Evolutionary conservation across 2,329 filamentous ascomycete genomes (phyloP), one percentile per base, ranked within the genome.

Genomic region (Amylocarpus encephaloides): DNA sequence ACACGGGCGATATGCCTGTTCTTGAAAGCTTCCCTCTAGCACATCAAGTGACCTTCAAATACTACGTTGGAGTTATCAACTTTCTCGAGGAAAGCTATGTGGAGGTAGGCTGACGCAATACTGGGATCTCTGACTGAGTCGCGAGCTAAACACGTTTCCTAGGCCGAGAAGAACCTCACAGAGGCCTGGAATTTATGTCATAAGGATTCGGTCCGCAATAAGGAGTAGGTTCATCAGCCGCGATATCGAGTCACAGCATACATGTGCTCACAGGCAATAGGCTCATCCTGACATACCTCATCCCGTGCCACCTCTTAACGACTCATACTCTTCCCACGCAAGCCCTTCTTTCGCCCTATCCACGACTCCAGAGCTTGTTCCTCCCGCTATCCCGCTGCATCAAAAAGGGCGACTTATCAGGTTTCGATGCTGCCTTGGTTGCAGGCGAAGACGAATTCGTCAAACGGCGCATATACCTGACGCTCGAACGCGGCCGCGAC

Each of bases 11-110:
- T 62, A 85, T 98, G 72, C 93, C 93, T 0, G 73, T 79, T 0
- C 74, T 96, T 29, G 77, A 85, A 13, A 74, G 79, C 12, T 98
- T 95, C 62, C 92, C 93, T 1, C 88, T 85, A 64, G 85, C 91
- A 2, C 93, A 98, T 64, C 82, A 89, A 56, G 91, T 96, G 36
- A 96, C 92, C 0, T 98, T 95, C 72, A 92, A 90, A 65, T 98
- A 96, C 70, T 97, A 96, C 66, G 82, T 91, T 58, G 93, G 93
- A 10, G 88, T 98, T 5, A 79, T 98, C n/a, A 79, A 83, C 51
- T 98, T 98, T 66, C 70, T 98, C 5, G 91, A 97, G 55, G 94
- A 98, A 66, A 89, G 96, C 64, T 98, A 98, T 63, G 73, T 77
- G 1, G 79, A 87, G 71, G 87, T 88, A 64, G 39, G 70, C 53